These are phyloP conservation scores for Mortierella sp. DNA, from an alignment of 371 early-diverging fungal species.

Conservation along the genomic window DNA sequence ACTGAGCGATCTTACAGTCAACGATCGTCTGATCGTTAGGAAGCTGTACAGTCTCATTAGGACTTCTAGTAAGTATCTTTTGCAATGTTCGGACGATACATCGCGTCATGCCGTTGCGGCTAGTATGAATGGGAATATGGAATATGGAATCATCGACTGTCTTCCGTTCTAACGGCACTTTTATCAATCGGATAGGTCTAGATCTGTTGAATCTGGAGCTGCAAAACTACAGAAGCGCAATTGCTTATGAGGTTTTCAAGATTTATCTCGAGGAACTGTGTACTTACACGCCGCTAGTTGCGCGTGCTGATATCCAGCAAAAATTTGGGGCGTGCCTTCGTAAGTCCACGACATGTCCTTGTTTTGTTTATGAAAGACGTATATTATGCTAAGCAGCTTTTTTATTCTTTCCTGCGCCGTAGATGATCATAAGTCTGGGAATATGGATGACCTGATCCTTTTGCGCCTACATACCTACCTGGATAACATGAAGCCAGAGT, in stretches of 20 bases:
- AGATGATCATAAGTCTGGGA: not conserved
- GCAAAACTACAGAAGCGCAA: constrained; percentile 3
- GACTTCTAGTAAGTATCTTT: constrained; percentile 7
- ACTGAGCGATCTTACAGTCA: constrained; percentile 3
- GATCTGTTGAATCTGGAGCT: constrained; percentile 14
- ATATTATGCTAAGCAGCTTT: not conserved
- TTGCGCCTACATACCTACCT: not conserved
- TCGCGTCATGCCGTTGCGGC: constrained; percentile 3
- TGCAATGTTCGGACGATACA: not conserved
- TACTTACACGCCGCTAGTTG: not conserved
- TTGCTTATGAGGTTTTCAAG: constrained; percentile 5
- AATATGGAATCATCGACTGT: not conserved
- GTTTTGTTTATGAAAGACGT: no score
- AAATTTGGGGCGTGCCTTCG: not conserved
- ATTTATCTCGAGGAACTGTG: constrained; percentile 2
- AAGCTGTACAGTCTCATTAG: constrained; percentile 5
- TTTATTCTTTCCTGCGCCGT: not conserved
- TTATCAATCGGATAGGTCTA: no score
- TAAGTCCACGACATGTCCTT: not conserved
- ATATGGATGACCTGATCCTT: not conserved
- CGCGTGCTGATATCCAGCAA: not conserved
- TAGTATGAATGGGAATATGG: constrained; percentile 22
- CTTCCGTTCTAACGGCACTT: not conserved
- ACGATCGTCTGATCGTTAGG: constrained; percentile 4
- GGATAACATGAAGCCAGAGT: not conserved